phyloP scores from a whole-genome alignment of 1,284 basidiomycete species.

The Irpex sp. region DNA sequence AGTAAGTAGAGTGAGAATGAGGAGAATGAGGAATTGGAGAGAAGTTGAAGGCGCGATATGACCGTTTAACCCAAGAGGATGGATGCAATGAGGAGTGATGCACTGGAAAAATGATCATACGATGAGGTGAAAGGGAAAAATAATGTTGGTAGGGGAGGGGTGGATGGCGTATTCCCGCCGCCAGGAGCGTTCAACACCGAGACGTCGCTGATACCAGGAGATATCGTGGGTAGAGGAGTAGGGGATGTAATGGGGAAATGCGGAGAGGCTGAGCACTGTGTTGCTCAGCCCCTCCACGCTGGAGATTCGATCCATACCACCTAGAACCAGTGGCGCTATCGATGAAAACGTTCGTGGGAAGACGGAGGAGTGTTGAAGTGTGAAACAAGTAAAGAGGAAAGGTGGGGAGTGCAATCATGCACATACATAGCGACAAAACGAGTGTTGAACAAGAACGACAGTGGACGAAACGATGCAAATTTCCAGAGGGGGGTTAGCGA shows the following conservation, averaged over 20 bases:
- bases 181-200: background rate
- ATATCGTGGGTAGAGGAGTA: background rate
- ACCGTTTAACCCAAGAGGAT: background rate
- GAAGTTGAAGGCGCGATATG: background rate
- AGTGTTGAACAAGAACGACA: background rate
- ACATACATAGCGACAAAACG: background rate
- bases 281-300: too few relatives aligned
- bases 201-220: background rate
- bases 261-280: too few relatives aligned
- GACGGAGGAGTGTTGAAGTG: background rate
- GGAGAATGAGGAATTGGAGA: background rate
- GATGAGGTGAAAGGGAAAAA: background rate
- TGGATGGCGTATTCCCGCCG: background rate
- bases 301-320: background rate
- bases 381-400: background rate
- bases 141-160: background rate
- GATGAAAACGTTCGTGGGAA: background rate
- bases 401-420: too few relatives aligned
- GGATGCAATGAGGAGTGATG: background rate
- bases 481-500: too few relatives aligned
- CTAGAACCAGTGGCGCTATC: background rate
- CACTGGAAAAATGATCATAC: background rate
- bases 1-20: background rate
- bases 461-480: background rate
- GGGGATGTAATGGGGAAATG: background rate